phyloP scores from a whole-genome alignment of 2,329 filamentous ascomycete genomes.

The Ceratocystis smalleyi region DNA sequence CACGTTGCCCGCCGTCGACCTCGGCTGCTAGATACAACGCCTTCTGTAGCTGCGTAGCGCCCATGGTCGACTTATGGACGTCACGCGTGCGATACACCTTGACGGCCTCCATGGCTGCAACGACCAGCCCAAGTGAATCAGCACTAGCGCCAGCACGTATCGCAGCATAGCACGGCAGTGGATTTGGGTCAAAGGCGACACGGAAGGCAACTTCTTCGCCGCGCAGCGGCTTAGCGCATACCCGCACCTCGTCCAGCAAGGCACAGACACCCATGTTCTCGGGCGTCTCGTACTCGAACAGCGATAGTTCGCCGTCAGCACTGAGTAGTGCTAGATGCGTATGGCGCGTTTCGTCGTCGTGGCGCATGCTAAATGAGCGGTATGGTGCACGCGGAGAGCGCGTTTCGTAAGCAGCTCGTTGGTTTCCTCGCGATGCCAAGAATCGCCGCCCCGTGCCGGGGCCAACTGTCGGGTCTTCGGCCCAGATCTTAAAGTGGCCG shows the following conservation, averaged over 20 bases:
- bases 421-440: constrained; percentile 35
- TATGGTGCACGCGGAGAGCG: constrained; percentile 46
- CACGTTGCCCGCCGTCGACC: constrained; percentile 41
- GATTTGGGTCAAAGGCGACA: constrained; percentile 77
- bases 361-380: constrained; percentile 70
- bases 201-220: constrained; percentile 80
- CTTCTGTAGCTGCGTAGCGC: constrained; percentile 42
- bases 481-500: constrained; percentile 77
- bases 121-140: constrained; percentile 66
- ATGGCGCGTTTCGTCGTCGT: constrained; percentile 62
- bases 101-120: constrained; percentile 71
- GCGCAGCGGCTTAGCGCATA: constrained; percentile 45
- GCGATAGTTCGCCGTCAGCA: constrained; percentile 60
- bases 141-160: constrained; percentile 65
- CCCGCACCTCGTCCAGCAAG: constrained; percentile 33
- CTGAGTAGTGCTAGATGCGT: constrained; percentile 77
- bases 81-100: constrained; percentile 66
- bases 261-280: constrained; percentile 69
- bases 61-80: constrained; percentile 33
- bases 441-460: constrained; percentile 57
- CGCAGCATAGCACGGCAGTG: constrained; percentile 61
- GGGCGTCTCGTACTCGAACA: constrained; percentile 74
- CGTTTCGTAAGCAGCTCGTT: constrained; percentile 38
- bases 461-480: constrained; percentile 69
- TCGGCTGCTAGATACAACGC: constrained; percentile 73